Conservation (phyloP, 2,329 filamentous ascomycete genomes). For the Penicillium sp. region DNA sequence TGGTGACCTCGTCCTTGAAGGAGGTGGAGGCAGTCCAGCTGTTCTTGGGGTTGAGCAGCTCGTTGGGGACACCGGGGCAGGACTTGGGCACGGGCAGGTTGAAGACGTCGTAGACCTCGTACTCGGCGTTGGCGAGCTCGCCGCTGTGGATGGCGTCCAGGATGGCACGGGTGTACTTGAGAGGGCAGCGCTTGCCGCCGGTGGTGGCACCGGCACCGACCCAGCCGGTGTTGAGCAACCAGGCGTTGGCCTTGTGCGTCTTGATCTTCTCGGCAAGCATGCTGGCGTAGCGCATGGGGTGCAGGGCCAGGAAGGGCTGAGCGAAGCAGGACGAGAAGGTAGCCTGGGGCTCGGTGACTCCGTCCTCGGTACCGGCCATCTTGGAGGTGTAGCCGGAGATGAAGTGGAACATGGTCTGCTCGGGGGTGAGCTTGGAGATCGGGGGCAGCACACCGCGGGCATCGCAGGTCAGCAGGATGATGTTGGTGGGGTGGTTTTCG, state of each 20-base stretch:
- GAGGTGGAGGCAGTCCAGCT: conserved; percentile 82
- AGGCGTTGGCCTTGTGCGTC: conserved; percentile 90
- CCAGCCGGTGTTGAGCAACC: conserved; percentile 98
- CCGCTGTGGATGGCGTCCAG: conserved; percentile 97
- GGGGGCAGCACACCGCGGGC: conserved; percentile 95
- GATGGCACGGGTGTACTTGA: conserved; percentile 98
- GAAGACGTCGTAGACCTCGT: conserved; percentile 94
- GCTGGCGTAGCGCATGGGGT: conserved; percentile 98
- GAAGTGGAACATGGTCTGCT: conserved; percentile 99
- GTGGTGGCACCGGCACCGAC: conserved; percentile 87
- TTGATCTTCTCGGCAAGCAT: conserved; percentile 99
- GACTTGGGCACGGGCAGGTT: conserved; percentile 93
- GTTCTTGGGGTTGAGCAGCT: conserved; percentile 91
- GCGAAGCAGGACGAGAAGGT: conserved; percentile 99
- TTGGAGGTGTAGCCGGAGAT: conserved; percentile 99
- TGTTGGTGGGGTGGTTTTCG: conserved; percentile 86
- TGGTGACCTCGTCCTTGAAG: conserved; percentile 85
- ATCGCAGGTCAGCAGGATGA: conserved; percentile 96
- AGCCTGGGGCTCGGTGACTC: conserved; percentile 93
- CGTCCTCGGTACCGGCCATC: conserved; percentile 99
- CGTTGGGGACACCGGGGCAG: conserved; percentile 82
- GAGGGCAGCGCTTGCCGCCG: conserved; percentile 92
- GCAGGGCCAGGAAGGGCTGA: conserved; percentile 96
- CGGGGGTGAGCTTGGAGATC: conserved; percentile 91
- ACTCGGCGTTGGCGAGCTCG: conserved; percentile 88